Base-by-base conservation (phyloP, 768 basidiomycete genomes). In the Hysterangium stoloniferum region DNA sequence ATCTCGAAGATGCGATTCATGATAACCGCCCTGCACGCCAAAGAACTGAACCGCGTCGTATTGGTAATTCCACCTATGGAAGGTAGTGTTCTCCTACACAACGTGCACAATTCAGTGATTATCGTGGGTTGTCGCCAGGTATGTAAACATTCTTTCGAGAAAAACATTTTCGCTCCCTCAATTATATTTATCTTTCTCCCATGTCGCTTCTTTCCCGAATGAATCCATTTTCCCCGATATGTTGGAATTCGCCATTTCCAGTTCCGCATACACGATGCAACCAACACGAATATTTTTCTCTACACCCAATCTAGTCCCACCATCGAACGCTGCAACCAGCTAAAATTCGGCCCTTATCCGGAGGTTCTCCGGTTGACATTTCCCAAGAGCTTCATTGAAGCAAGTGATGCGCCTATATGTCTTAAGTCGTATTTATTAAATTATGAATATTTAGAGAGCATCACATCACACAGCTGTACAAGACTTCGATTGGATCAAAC, bases 211-310 rank as follows among this genome's bases (percentile, higher is more conserved):
- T 15, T 17, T 41, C 40, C 32, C 20, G 9, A 47, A 36, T 20
- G 4, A 33, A 6, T 35, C 12, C 45, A 11, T 35, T 19, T 36
- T 47, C 19, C 46, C 17, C 28, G 19, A 27, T n/a, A 20, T 32
- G 28, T 46, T 32, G 15, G 22, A 27, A 27, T 49, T 38, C 8
- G 9, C 34, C 12, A 38, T 31, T 28, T 17, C 4, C 61, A 95
- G 92, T 91, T 92, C 61, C 82, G 92, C 37, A 91, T 95, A 78
- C 92, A 94, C 62, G 72, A 75, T 17, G 90, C 91, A 1, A 70
- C 61, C 0, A 53, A 69, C 7, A 76, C 83, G 0, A 78, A 80
- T 44, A 75, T 91, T 2, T 82, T 84, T 57, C 72, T 94, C 2
- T 68, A 76, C 4, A 78, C 81, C 9, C 60, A 67, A 4, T 89